Conservation (phyloP, 2,329 filamentous ascomycete genomes). For the Talaromyces sp. region DNA sequence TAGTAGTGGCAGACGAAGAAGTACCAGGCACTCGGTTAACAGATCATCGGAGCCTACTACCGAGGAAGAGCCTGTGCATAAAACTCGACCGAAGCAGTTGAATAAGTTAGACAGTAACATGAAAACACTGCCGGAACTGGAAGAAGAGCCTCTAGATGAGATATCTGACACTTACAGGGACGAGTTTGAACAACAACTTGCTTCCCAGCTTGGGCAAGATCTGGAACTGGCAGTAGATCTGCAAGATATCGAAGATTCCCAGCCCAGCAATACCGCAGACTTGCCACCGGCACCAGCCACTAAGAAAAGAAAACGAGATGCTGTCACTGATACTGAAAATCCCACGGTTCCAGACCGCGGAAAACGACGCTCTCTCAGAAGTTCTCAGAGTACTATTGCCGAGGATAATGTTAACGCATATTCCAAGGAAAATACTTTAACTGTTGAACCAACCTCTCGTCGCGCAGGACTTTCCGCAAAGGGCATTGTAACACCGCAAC, state of each 20-base stretch:
- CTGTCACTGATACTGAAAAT: conserved; percentile 16
- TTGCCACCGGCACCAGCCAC: conserved; percentile 13
- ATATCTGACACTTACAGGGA: conserved; percentile 32
- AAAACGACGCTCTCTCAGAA: conserved; percentile 25
- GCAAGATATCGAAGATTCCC: conserved; percentile 11
- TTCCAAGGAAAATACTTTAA: not conserved
- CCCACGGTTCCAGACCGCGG: conserved; percentile 14
- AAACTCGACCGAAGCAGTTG: not conserved
- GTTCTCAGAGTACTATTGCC: conserved; percentile 11
- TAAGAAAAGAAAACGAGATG: conserved; percentile 31
- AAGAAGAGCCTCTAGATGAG: conserved; percentile 14
- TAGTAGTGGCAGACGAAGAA: conserved; percentile 2
- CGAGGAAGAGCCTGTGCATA: not conserved
- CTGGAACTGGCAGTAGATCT: conserved; percentile 33
- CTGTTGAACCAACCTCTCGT: not conserved
- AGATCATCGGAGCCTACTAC: not conserved
- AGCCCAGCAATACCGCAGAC: conserved; percentile 1
- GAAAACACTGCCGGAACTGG: not conserved
- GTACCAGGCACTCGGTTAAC: not conserved
- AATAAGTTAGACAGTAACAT: not conserved
- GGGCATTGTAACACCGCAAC: conserved; percentile 3
- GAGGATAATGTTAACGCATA: not conserved
- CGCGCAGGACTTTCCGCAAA: not conserved
- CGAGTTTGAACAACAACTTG: conserved; percentile 38
- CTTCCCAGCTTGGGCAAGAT: conserved; percentile 41